Evolutionary conservation across 73 alveolate species (phyloP).

Genomic region (Paraurostyla sp.): DNA sequence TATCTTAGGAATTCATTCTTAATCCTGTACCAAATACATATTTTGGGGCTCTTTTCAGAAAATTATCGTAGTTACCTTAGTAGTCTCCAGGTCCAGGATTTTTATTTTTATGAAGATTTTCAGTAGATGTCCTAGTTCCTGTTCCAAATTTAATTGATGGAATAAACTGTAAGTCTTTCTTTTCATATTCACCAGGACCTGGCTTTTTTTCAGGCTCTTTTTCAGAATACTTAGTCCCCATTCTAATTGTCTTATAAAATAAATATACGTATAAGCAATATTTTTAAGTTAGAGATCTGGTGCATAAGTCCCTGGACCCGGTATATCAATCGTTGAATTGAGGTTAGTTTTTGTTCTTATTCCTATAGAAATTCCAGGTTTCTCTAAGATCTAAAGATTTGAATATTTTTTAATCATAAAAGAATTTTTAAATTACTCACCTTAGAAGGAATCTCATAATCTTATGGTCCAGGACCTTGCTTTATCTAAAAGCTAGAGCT

Average conservation of each 20-base stretch:
- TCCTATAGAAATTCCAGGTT: background rate
- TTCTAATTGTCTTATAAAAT: background rate
- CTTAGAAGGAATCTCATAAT: background rate
- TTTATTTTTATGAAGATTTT: background rate
- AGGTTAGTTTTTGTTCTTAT: background rate
- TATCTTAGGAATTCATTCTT: background rate
- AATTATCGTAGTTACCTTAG: background rate
- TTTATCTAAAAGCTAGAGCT: background rate
- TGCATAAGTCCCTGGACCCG: background rate
- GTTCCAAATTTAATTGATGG: too few relatives aligned
- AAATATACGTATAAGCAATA: background rate
- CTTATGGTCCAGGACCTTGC: background rate
- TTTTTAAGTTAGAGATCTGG: background rate
- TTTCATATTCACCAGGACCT: slow-evolving; percentile 10
- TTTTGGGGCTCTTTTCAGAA: background rate
- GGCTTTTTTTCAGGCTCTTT: background rate
- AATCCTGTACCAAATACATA: background rate
- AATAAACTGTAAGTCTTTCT: too few relatives aligned
- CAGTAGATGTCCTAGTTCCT: too few relatives aligned
- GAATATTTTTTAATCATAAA: too few relatives aligned
- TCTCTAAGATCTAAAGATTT: background rate
- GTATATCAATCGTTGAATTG: background rate
- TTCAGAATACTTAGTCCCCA: background rate
- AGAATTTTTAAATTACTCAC: background rate
- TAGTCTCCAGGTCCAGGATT: slow-evolving; percentile 15